These are phyloP conservation scores for Geosmithia putterillii DNA, from an alignment of 2,329 filamentous ascomycete genomes.

Conservation along the genomic window DNA sequence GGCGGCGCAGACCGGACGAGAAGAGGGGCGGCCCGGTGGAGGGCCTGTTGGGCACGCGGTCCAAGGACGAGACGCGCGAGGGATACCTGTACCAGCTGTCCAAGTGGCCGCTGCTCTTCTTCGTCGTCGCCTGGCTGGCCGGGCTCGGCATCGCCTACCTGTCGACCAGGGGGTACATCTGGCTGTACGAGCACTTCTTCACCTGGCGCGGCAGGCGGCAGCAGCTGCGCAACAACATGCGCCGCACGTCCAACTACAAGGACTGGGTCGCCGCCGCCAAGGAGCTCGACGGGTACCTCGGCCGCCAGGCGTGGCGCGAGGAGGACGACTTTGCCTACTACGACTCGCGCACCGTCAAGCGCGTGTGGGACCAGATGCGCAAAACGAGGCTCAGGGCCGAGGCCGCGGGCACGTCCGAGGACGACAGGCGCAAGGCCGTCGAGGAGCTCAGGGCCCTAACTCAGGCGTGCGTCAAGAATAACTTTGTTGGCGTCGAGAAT, in stretches of 20 bases:
- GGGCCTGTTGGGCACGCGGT: constrained; percentile 40
- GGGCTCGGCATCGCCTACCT: constrained; percentile 63
- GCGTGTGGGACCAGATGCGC: constrained; percentile 65
- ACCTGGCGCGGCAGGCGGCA: constrained; percentile 79
- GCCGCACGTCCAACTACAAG: constrained; percentile 59
- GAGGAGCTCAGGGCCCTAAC: constrained; percentile 68
- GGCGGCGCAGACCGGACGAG: constrained; percentile 11
- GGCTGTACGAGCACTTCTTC: constrained; percentile 80
- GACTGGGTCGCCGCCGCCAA: constrained; percentile 77
- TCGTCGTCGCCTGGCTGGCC: constrained; percentile 70
- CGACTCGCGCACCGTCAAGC: constrained; percentile 70
- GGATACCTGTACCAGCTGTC: constrained; percentile 80
- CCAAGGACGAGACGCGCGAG: constrained; percentile 86
- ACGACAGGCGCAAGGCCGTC: constrained; percentile 35
- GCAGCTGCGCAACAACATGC: constrained; percentile 56
- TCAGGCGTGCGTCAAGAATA: constrained; percentile 92
- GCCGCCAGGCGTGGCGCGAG: constrained; percentile 70
- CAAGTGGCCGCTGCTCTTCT: constrained; percentile 81
- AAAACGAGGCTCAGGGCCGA: constrained; percentile 50
- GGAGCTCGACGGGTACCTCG: constrained; percentile 67
- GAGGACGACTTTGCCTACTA: constrained; percentile 75
- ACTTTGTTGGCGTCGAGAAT: constrained; percentile 93
- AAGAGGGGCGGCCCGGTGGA: constrained; percentile 18
- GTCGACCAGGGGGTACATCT: constrained; percentile 78
- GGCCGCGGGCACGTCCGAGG: constrained; percentile 27